phyloP scores from a whole-genome alignment of 345 rosid species.

The Clausena lansium region DNA sequence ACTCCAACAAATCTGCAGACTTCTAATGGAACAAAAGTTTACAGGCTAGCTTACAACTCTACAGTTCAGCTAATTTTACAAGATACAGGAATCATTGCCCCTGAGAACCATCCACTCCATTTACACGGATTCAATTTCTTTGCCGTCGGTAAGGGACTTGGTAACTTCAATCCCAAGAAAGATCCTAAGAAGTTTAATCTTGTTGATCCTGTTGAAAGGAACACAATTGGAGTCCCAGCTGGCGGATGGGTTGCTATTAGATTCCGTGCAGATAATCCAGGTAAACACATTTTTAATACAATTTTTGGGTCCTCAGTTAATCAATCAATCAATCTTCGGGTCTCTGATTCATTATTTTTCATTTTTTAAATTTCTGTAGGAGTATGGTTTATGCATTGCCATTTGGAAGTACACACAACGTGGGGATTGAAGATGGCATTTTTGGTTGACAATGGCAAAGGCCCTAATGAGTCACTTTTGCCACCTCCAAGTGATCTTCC shows the following conservation, averaged over 20 bases:
- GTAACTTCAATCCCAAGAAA: conserved; percentile 61
- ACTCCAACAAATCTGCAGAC: conserved; percentile 54
- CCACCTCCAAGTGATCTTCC: conserved; percentile 97
- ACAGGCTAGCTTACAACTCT: conserved; percentile 57
- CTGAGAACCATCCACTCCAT: conserved; percentile 89
- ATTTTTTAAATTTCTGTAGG: conserved; percentile 33
- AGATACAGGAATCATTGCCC: conserved; percentile 74
- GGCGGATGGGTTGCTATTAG: conserved; percentile 94
- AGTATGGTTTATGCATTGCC: conserved; percentile 98
- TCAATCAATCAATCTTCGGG: not conserved
- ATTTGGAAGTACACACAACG: conserved; percentile 93
- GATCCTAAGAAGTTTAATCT: conserved; percentile 72
- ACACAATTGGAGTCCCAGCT: conserved; percentile 84
- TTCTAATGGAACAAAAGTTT: conserved; percentile 59
- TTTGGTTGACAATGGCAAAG: conserved; percentile 90
- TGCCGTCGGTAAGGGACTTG: conserved; percentile 68
- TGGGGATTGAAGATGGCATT: conserved; percentile 99
- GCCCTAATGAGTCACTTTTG: conserved; percentile 71
- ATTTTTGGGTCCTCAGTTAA: not conserved
- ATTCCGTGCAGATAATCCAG: conserved; percentile 91
- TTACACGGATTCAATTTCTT: conserved; percentile 90
- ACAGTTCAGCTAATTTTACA: conserved; percentile 84
- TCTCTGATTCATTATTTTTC: not conserved
- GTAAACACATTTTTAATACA: conserved; percentile 26
- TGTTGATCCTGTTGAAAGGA: conserved; percentile 91